Conservation (phyloP, 2,329 filamentous ascomycete species). For the Zasmidium citrigriseum region DNA sequence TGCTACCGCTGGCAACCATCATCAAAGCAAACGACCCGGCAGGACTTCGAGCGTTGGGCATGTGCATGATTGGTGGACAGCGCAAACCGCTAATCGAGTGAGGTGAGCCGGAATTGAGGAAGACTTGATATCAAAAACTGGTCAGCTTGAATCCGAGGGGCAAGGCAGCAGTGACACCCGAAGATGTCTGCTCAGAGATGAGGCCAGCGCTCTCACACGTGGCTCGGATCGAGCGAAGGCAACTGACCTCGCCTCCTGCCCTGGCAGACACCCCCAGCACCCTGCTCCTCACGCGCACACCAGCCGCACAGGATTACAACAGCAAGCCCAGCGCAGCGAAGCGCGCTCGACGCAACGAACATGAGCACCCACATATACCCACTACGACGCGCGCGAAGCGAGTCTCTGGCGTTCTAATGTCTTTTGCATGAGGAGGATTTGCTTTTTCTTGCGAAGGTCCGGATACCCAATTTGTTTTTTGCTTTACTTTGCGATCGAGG, state of each 20-base stretch:
- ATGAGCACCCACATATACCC: background rate
- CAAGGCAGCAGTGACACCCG: background rate
- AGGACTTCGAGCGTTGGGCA: constrained; percentile 60
- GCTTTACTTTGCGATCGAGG: no score
- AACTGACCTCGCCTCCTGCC: no score
- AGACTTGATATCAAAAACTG: background rate
- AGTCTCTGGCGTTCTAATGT: constrained; percentile 7
- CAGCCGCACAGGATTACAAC: background rate
- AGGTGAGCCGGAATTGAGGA: constrained; percentile 34
- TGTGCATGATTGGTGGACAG: constrained; percentile 62
- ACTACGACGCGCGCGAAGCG: background rate
- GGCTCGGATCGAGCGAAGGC: no score
- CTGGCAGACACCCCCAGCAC: background rate
- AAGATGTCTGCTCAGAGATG: background rate
- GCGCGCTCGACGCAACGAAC: constrained; percentile 1
- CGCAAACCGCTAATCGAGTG: constrained; percentile 68
- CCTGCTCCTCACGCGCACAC: background rate
- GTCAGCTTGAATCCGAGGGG: background rate
- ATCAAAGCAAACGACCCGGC: constrained; percentile 74
- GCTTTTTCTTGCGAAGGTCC: constrained; percentile 10
- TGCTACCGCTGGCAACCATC: constrained; percentile 84
- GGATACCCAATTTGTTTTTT: constrained; percentile 22
- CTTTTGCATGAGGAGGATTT: background rate
- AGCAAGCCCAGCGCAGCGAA: background rate
- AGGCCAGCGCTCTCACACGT: no score